A percentile compares a stretch with the other conserved stretches of the same genome.
These are phyloP conservation scores for Ambrosiella xylebori DNA, from an alignment of 2,329 filamentous ascomycete species.

Conservation along the genomic window DNA sequence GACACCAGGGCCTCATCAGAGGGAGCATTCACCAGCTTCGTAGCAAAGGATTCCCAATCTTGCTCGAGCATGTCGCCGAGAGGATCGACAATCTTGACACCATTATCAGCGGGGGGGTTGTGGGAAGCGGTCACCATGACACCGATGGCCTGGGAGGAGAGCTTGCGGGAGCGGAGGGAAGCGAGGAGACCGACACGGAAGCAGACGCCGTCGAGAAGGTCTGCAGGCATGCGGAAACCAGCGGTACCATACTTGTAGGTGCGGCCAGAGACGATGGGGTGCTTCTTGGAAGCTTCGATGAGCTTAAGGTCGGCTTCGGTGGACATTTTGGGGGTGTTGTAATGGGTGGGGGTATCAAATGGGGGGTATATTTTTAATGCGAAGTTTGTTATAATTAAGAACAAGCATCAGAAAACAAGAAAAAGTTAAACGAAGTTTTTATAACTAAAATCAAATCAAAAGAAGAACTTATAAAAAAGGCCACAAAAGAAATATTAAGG, in stretches of 20 bases:
- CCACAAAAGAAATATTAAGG: no score
- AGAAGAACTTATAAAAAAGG: no score
- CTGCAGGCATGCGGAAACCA: conserved; percentile 52
- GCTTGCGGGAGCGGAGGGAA: conserved; percentile 72
- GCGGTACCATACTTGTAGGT: conserved; percentile 49
- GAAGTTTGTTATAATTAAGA: no score
- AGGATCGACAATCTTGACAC: conserved; percentile 89
- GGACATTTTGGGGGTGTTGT: conserved; percentile 1
- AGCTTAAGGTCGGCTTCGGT: conserved; percentile 27
- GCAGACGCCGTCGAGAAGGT: conserved; percentile 78
- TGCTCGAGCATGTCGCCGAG: conserved; percentile 97
- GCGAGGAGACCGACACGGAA: conserved; percentile 86
- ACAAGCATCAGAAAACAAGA: no score
- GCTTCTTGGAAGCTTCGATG: conserved; percentile 42
- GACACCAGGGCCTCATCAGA: conserved; percentile 58
- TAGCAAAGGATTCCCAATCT: conserved; percentile 84
- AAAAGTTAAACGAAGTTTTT: no score
- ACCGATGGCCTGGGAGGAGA: conserved; percentile 79
- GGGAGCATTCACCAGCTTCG: conserved; percentile 69
- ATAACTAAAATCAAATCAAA: no score
- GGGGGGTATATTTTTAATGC: not conserved
- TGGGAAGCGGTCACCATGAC: conserved; percentile 94
- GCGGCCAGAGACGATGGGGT: conserved; percentile 37
- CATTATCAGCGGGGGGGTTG: conserved; percentile 79
- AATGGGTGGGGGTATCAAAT: not conserved